phyloP scores from a whole-genome alignment of 192 early-diverging fungal genomes.

The Coemansia sp. region DNA sequence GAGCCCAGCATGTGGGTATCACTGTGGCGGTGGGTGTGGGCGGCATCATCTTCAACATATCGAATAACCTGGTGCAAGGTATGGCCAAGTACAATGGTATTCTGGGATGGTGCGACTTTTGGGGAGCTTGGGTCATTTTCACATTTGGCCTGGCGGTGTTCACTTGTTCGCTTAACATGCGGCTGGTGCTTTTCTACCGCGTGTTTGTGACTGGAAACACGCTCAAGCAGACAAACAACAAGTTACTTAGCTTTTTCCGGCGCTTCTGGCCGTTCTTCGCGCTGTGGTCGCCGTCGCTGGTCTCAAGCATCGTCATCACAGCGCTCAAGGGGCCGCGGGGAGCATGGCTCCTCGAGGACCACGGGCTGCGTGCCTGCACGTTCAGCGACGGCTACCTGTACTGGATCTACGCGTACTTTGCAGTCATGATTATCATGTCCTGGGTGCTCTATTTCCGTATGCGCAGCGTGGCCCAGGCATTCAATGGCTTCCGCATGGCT shows the following conservation, averaged over 20 bases:
- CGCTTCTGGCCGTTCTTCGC: conserved; percentile 40
- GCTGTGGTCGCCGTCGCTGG: conserved; percentile 24
- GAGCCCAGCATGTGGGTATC: conserved; percentile 44
- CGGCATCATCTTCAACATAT: conserved; percentile 37
- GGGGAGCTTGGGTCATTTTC: conserved; percentile 34
- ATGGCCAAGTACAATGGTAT: conserved; percentile 41
- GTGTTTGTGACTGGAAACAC: conserved; percentile 39
- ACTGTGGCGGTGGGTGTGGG: conserved; percentile 29
- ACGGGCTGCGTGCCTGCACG: conserved; percentile 33
- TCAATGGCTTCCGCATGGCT: conserved; percentile 44
- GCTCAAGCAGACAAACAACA: conserved; percentile 12
- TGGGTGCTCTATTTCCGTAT: conserved; percentile 37
- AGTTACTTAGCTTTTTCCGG: conserved; percentile 22
- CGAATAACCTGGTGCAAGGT: conserved; percentile 35
- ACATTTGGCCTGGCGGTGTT: conserved; percentile 30
- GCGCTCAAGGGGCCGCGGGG: conserved; percentile 26
- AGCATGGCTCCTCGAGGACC: conserved; percentile 43
- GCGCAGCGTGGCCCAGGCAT: conserved; percentile 39
- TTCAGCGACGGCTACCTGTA: conserved; percentile 39
- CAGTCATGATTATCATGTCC: conserved; percentile 29
- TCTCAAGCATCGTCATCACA: conserved; percentile 29
- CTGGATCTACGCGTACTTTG: conserved; percentile 41
- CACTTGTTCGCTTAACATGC: conserved; percentile 31
- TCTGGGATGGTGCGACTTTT: conserved; percentile 30
- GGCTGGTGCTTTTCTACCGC: conserved; percentile 35